These are phyloP conservation scores for Calophaca sinica DNA, from an alignment of 306 rosid species.

Conservation along the genomic window DNA sequence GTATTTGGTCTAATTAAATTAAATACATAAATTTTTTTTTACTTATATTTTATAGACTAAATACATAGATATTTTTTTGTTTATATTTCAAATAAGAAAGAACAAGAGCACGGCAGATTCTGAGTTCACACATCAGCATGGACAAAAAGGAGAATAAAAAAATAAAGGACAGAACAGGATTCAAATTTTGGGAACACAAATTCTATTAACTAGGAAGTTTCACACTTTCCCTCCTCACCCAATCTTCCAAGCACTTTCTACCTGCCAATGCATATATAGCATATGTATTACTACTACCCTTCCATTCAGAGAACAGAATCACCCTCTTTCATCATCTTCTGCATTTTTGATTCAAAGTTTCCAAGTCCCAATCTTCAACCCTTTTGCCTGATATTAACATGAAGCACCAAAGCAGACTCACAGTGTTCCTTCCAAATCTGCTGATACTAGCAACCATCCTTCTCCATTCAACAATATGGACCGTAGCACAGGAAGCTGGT, in stretches of 20 bases:
- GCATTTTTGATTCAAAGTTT: not conserved
- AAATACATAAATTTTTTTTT: no score
- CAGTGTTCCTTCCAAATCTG: constrained; percentile 25
- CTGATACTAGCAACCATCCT: constrained; percentile 36
- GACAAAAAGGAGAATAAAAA: not conserved
- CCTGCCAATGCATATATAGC: no score
- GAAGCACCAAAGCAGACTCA: constrained; percentile 47
- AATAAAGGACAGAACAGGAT: not conserved
- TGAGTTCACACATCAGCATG: no score
- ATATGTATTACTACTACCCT: not conserved
- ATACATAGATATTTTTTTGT: no score
- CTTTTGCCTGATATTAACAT: constrained; percentile 35
- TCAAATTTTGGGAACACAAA: not conserved
- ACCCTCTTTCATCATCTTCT: no score
- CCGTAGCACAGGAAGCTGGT: constrained; percentile 77
- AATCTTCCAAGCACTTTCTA: no score
- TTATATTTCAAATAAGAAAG: no score
- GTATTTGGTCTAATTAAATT: no score
- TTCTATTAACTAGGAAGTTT: not conserved
- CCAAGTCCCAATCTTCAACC: not conserved
- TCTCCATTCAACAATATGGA: constrained; percentile 36
- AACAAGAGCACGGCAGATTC: not conserved
- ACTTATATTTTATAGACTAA: no score
- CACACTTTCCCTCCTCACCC: not conserved
- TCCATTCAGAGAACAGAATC: not conserved